Conservation (phyloP, 805 yeast species). For the Teunomyces funiuensis region DNA sequence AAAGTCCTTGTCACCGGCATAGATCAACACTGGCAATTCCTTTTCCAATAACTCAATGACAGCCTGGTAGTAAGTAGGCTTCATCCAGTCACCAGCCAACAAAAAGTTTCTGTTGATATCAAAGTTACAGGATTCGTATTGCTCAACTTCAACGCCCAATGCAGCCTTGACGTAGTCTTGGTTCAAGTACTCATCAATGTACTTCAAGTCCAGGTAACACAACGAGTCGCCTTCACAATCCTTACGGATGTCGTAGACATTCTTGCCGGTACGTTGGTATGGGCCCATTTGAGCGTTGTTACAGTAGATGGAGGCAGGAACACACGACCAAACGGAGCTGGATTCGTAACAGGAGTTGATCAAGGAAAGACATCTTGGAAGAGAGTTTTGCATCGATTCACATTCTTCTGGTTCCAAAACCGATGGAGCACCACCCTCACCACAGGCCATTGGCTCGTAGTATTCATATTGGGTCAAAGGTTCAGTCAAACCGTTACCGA, state of each 20-base stretch:
- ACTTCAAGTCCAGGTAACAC: constrained; percentile 79
- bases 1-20: constrained; percentile 94
- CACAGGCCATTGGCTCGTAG: constrained; percentile 94
- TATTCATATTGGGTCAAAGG: constrained; percentile 74
- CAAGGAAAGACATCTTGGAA: constrained; percentile 74
- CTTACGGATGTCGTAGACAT: constrained; percentile 85
- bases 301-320: constrained; percentile 90
- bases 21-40: constrained; percentile 76
- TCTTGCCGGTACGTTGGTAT: constrained; percentile 67
- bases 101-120: constrained; percentile 78
- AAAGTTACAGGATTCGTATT: constrained; percentile 72
- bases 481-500: constrained; percentile 93
- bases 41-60: constrained; percentile 67
- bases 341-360: constrained; percentile 76
- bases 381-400: constrained; percentile 56
- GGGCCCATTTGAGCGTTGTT: constrained; percentile 72
- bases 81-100: constrained; percentile 89
- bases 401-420: constrained; percentile 73
- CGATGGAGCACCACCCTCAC: constrained; percentile 78
- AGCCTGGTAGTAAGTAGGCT: constrained; percentile 57
- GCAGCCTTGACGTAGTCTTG: constrained; percentile 71
- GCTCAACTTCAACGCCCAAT: constrained; percentile 87
- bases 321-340: constrained; percentile 78
- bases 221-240: constrained; percentile 66
- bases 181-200: constrained; percentile 79